Evolutionary conservation across 108 stramenopile species (phyloP), one percentile per base, ranked within the genome.

Genomic region (Stephanodiscus triporus): DNA sequence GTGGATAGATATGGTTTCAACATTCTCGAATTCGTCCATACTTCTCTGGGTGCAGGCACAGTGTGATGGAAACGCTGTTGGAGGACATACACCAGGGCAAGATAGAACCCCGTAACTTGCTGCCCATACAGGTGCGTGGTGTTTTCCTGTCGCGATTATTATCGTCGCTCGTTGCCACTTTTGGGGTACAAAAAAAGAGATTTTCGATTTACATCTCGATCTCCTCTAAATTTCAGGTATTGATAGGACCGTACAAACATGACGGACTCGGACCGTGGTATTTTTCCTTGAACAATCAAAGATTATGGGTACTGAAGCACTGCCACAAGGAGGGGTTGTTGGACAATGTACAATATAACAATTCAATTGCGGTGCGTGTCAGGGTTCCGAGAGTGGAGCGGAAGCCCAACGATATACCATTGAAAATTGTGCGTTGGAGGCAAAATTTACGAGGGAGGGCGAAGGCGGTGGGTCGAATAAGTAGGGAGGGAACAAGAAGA

Each of bases 241-340:
- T 95, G 2, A 82, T 90, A 8, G 91, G 91, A 27, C 87, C 88
- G n/a, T 78, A 81, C 29, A 72, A 87, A 51, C 75, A 72, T 23
- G 87, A 92, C 32, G 88, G 84, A 11, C 54, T 22, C 4, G 79
- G 83, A 62, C 77, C 85, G 22, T 95, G 95, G 87, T 97, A 96
- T 36, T 96, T 96, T 69, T 91, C 92, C 9, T 81, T 97, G 17
- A 97, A 97, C 81, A 97, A 96, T 78, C 81, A 95, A 45, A 72
- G 97, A 47, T 66, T 97, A 11, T 97, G 89, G 89, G 95, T 97
- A 11, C 65, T 96, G 43, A 97, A 97, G 84, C 78, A 84, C 65
- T 87, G 89, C 38, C 78, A 86, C 24, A 83, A 89, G 38, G 92
- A 91, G 66, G 91, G 92, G 27, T 72, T 91, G 58, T 66, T 91